A percentile compares a stretch with the other conserved stretches of the same genome.
phyloP scores from a whole-genome alignment of 768 basidiomycete species.

The Rhizopogon vesiculosus region DNA sequence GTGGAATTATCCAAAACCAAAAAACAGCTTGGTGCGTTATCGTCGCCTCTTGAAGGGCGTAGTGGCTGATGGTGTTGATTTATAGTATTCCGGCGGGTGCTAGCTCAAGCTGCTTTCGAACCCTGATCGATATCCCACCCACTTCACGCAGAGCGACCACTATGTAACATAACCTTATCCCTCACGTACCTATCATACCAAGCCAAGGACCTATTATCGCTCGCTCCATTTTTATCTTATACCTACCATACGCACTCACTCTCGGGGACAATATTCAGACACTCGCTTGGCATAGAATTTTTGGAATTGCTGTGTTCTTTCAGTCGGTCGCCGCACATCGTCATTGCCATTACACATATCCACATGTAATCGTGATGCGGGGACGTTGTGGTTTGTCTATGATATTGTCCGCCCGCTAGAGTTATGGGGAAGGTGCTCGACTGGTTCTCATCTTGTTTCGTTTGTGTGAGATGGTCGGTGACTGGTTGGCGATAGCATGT shows the following conservation, averaged over 20 bases:
- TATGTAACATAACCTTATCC: background rate
- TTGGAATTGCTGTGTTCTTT: background rate
- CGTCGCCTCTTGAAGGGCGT: background rate
- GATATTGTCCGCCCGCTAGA: too few species aligned
- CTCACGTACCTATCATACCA: background rate
- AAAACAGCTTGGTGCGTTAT: constrained; percentile 24
- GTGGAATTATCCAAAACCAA: constrained; percentile 40
- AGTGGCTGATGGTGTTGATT: background rate
- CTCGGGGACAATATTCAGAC: background rate
- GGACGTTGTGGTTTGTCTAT: too few species aligned
- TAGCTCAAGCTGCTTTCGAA: background rate
- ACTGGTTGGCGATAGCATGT: too few species aligned
- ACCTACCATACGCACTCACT: background rate
- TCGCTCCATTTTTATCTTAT: background rate
- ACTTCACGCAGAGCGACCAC: background rate
- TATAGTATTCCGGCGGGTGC: constrained; percentile 4
- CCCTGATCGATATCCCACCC: too few species aligned
- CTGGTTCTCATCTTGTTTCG: too few species aligned
- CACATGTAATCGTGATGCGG: background rate
- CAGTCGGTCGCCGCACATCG: background rate
- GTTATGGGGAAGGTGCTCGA: too few species aligned
- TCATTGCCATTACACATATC: background rate
- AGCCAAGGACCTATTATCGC: background rate
- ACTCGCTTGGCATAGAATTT: background rate
- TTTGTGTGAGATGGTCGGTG: too few species aligned